phyloP scores from a whole-genome alignment of 805 yeast species.

The Debaryomyces tyrocola region DNA sequence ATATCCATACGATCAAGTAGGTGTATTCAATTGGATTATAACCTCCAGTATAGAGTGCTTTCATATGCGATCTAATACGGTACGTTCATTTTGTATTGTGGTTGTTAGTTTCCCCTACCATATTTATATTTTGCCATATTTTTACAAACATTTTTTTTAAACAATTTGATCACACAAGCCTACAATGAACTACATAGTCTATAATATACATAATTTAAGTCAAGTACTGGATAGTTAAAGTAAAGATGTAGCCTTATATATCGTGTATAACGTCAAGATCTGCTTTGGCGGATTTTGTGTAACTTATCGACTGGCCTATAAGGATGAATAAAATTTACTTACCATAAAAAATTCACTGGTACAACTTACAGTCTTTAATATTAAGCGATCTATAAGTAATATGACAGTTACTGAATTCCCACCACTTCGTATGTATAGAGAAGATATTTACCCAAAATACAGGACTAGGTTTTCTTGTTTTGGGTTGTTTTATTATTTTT shows the following conservation, averaged over 20 bases:
- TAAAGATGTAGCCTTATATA: background rate
- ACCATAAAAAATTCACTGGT: constrained; percentile 1
- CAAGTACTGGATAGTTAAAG: background rate
- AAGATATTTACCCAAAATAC: too few species aligned
- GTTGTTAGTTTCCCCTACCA: too few species aligned
- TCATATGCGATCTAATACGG: too few species aligned
- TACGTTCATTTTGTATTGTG: too few species aligned
- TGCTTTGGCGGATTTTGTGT: background rate
- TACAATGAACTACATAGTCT: too few species aligned
- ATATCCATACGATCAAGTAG: too few species aligned
- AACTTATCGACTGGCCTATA: constrained; percentile 15
- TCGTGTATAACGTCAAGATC: background rate
- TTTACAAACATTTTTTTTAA: too few species aligned
- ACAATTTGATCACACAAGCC: too few species aligned
- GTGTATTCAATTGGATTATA: too few species aligned
- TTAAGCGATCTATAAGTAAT: background rate
- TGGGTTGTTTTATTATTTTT: background rate
- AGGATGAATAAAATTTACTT: constrained; percentile 1
- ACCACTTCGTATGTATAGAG: constrained; percentile 38
- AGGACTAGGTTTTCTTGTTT: background rate
- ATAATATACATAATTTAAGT: too few species aligned
- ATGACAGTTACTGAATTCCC: constrained; percentile 43
- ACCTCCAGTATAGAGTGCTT: too few species aligned
- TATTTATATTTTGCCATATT: too few species aligned
- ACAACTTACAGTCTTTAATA: background rate